Base-by-base conservation (phyloP, 176 grass and related monocot species). In the Eragrostis curvula region DNA sequence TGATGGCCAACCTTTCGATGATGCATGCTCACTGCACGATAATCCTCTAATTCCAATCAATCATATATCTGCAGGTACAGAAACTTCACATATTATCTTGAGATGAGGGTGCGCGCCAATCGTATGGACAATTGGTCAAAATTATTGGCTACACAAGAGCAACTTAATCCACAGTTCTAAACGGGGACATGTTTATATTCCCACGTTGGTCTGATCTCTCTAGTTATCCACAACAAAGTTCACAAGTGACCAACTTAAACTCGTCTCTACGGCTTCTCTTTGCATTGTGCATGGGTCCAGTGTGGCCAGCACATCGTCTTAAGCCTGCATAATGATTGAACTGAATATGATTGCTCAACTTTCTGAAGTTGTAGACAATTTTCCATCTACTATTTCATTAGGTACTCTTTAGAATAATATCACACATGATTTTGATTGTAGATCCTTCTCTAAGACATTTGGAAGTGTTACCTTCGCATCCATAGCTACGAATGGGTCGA, bases 101-200 rank as follows among this genome's bases (percentile, higher is more conserved):
- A 12, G 28, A 84, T 24, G 20, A 59, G 42, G 50, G 15, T 12
- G 21, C 18, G 32, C 32, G 32, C 32, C 73, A 78, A 78, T 85
- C 73, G 60, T 84, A 9, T 48, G 47, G 23, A 50, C 30, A 52
- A 72, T 53, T n/a, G 42, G 24, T 82, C 68, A 14, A 28, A 52
- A 59, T 55, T 18, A 18, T 55, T 57, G 62, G 75, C 12, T 77
- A 13, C 40, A 61, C 9, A 9, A 64, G 58, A 64, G 58, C 16
- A 48, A 25, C 42, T 52, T 52, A 78, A 12, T 36, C 25, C 42
- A 32, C 7, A 63, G 24, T 36, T 78, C 16, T 18, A 65, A 30
- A 13, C 5, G 47, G 25, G 43, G 7, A 12, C 25, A 36, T 2
- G 25, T 29, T 23, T 32, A 44, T 42, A 7, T 59, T 46, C 7